A percentile compares a stretch with the other conserved stretches of the same genome.
phyloP scores from a whole-genome alignment of 805 yeast genomes.

The Sugiyamaella valdiviana region DNA sequence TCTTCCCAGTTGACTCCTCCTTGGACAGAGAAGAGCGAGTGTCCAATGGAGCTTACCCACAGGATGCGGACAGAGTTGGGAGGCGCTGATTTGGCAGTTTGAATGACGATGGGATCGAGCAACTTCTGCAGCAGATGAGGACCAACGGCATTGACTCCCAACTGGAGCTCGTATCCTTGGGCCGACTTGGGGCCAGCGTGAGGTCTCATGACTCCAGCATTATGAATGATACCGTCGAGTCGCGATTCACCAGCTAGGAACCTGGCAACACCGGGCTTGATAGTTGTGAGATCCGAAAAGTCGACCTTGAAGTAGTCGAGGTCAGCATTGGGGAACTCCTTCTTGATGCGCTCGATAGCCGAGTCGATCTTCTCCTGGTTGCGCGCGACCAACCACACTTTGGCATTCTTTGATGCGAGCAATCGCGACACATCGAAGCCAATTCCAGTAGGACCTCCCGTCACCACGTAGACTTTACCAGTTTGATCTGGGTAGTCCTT shows the following conservation, averaged over 20 bases:
- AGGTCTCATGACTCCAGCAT: conserved; percentile 42
- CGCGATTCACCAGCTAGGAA: conserved; percentile 26
- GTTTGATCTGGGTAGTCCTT: conserved; percentile 31
- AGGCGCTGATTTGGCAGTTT: conserved; percentile 28
- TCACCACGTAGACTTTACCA: conserved; percentile 31
- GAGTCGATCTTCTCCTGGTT: conserved; percentile 30
- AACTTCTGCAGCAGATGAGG: conserved; percentile 39
- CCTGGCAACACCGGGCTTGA: conserved; percentile 35
- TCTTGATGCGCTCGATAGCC: conserved; percentile 28
- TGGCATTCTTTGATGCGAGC: conserved; percentile 31
- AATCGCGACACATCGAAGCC: conserved; percentile 33
- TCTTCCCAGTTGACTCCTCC: conserved; percentile 36
- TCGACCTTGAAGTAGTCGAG: conserved; percentile 17
- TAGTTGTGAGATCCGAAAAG: conserved; percentile 37
- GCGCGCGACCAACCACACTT: conserved; percentile 36
- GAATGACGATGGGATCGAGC: conserved; percentile 35
- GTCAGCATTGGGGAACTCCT: conserved; percentile 21
- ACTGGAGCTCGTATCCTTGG: conserved; percentile 44
- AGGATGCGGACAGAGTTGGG: conserved; percentile 28
- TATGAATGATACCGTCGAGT: conserved; percentile 37
- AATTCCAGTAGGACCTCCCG: conserved; percentile 35
- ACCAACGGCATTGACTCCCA: conserved; percentile 44
- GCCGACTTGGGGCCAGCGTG: conserved; percentile 29
- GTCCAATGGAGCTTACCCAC: conserved; percentile 37
- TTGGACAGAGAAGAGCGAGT: conserved; percentile 26